Percentiles rank a stretch among this genome's conserved stretches.
phyloP scores from a whole-genome alignment of 805 yeast genomes.

The Ogataea parapolymorpha region DNA sequence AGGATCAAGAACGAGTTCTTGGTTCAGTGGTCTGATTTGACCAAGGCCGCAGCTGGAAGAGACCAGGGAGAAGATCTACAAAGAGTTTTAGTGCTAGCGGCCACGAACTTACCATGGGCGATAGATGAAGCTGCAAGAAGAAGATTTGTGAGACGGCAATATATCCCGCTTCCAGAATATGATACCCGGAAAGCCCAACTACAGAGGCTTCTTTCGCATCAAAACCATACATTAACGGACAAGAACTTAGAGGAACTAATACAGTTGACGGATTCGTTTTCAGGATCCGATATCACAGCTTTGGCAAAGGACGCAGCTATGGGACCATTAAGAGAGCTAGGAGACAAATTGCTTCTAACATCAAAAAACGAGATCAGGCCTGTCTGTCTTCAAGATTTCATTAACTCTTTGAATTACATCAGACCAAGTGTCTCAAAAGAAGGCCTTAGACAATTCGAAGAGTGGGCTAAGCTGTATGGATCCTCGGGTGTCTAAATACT shows the following conservation, averaged over 20 bases:
- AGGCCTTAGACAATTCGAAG: constrained; percentile 74
- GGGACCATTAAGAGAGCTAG: constrained; percentile 91
- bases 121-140: constrained; percentile 96
- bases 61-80: constrained; percentile 49
- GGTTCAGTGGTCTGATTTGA: constrained; percentile 91
- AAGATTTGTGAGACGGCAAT: constrained; percentile 85
- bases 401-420: constrained; percentile 69
- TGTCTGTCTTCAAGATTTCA: constrained; percentile 68
- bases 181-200: constrained; percentile 78
- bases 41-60: constrained; percentile 80
- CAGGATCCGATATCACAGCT: constrained; percentile 93
- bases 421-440: constrained; percentile 86
- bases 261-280: constrained; percentile 58
- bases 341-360: constrained; percentile 71
- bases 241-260: constrained; percentile 61
- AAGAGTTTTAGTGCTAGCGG: constrained; percentile 87
- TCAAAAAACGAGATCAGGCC: constrained; percentile 78
- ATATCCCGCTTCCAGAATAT: constrained; percentile 89
- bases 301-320: constrained; percentile 95
- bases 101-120: constrained; percentile 95
- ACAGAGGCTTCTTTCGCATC: constrained; percentile 60
- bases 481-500: constrained; percentile 70
- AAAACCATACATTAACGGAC: constrained; percentile 64
- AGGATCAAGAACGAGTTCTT: constrained; percentile 90
- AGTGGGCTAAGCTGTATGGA: constrained; percentile 86